phyloP scores from a whole-genome alignment of 352 stramenopile species.

The Phytophthora foliorum region DNA sequence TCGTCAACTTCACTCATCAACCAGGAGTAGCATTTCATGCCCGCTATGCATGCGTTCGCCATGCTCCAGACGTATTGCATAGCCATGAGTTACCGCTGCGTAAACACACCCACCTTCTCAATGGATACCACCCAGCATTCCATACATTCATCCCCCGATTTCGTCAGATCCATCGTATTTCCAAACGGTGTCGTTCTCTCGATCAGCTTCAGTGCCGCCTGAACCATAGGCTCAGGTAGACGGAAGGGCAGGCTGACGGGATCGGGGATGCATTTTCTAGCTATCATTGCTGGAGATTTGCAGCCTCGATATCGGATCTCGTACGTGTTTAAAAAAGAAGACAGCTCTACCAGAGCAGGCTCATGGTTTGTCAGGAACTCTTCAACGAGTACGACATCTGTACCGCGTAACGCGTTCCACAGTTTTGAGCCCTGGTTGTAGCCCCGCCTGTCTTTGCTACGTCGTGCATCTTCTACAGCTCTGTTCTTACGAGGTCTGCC shows the following conservation, averaged over 20 bases:
- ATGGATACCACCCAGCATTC: slow-evolving; percentile 6
- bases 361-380: background rate
- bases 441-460: background rate
- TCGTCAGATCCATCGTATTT: background rate
- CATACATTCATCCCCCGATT: background rate
- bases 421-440: slow-evolving; percentile 12
- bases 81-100: slow-evolving; percentile 6
- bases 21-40: slow-evolving; percentile 9
- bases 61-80: slow-evolving; percentile 12
- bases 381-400: slow-evolving; percentile 1
- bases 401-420: background rate
- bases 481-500: background rate
- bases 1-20: slow-evolving; percentile 3
- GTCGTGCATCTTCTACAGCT: background rate
- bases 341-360: background rate
- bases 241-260: background rate
- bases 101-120: background rate
- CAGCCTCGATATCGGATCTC: background rate
- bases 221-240: background rate
- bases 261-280: background rate
- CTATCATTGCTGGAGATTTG: background rate
- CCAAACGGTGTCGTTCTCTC: background rate
- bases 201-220: background rate
- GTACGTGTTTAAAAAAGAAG: slow-evolving; percentile 1
- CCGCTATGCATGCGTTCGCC: background rate